Evolutionary conservation across 1,284 basidiomycete species (phyloP), one percentile per base, ranked within the genome.

Genomic region (Stygiomarasmius scandens): DNA sequence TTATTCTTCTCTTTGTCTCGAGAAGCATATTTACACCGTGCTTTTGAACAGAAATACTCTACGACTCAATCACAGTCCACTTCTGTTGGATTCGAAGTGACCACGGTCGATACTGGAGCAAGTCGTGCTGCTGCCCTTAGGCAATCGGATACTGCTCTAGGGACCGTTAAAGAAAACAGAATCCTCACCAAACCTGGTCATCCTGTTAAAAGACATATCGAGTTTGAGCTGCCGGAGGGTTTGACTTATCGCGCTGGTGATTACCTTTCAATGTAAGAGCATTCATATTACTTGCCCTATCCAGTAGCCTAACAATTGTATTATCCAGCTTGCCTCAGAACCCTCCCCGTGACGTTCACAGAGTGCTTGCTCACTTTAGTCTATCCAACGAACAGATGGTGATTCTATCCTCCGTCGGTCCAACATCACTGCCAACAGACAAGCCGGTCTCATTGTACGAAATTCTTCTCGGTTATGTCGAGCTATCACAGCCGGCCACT

Each of bases 401-500:
- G 36, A 67, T 72, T 4, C 61, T 81, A 6, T 73, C 73, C 3
- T 74, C 77, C 1, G 63, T 66, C 9, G 72, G 73, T 0, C 74
- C 78, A 0, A 77, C 77, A 0, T 75, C 76, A 9, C 70, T 82
- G 2, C 81, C 81, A 0, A 65, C 70, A 6, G 70, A 73, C 46
- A 69, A 66, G 47, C 71, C 75, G 0, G 70, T 81, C 56, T 69
- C 66, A 27, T 61, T 78, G 14, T 67, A 65, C 14, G 67, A 71
- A 34, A 62, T 81, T 8, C 67, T 81, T 9, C 67, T 68, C 5
- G 77, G 77, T 4, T 82, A 80, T 56, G 74, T 83, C 46, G 80
- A 83, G 62, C 69, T 82, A n/a, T 73, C 74, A 0, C 78, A 80
- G 59, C 74, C 76, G 1, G 77, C 75, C 0, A 79, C 77, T 3